Evolutionary conservation across 1,284 basidiomycete species (phyloP), one percentile per base, ranked within the genome.

Genomic region (Vanrija sp.): DNA sequence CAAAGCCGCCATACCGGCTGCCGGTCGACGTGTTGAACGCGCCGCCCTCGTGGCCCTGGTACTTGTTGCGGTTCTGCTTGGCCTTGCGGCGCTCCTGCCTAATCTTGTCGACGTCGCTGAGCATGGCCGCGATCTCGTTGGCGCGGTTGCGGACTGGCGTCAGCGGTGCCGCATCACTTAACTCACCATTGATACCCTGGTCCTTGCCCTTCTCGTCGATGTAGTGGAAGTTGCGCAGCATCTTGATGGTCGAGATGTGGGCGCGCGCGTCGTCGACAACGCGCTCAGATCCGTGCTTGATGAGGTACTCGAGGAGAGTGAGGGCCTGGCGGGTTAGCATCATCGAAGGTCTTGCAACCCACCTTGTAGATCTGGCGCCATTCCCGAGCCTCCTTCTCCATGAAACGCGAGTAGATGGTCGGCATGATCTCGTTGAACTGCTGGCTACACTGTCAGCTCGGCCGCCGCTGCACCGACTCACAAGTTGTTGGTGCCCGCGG

Each of bases 391-490:
- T 98, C 96, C 78, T 97, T 98, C 68, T 98, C 95, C 89, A 93
- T 93, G 76, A 92, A 92, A 23, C 89, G 84, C 4, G 86, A 82
- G 76, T 97, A 98, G 66, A 98, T 97, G 68, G 86, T 87, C 3
- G 96, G 95, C 93, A 99, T 98, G 71, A 98, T 93, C 79, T 99
- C 96, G 77, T 98, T 98, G 78, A 99, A 99, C 65, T 95, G 85
- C 80, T 95, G 91, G 78, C 90, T 94, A 69, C 39, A 27, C 1
- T n/a, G 43, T 20, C 15, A 48, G 20, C 27, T 42, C 20, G 0
- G 3, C 6, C 19, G 35, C 25, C 36, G 49, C 25, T 45, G 38
- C 15, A 1, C 14, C 4, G n/a, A 46, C 47, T 47, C 41, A 69
- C 67, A 66, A 71, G 58, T 68, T 69, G 55, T 72, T 66, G 10